phyloP scores from a whole-genome alignment of 2,329 filamentous ascomycete genomes.

The Dothideomycetes sp. region DNA sequence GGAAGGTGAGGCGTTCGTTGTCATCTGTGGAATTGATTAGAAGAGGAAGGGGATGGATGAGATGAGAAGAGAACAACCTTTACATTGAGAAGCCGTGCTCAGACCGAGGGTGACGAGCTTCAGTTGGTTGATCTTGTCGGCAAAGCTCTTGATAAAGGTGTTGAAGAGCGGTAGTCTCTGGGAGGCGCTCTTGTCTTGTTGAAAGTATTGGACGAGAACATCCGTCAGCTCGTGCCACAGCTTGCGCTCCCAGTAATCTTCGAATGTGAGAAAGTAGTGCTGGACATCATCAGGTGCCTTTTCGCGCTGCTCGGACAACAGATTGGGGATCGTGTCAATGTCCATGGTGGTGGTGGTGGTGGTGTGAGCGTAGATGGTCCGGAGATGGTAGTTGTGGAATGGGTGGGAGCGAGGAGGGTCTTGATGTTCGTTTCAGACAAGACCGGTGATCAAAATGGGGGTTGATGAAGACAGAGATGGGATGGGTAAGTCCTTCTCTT shows the following conservation, averaged over 20 bases:
- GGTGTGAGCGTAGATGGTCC: too few relatives aligned
- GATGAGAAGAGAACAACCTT: conserved; percentile 39
- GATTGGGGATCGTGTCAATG: conserved; percentile 78
- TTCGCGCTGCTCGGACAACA: conserved; percentile 83
- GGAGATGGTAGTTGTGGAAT: neutral
- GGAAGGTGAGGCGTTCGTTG: conserved; percentile 73
- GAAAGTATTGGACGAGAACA: conserved; percentile 78
- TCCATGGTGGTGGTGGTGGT: conserved; percentile 51
- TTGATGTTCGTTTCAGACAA: too few relatives aligned
- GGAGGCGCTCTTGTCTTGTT: conserved; percentile 63
- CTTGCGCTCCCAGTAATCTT: conserved; percentile 96
- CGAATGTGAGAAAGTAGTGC: conserved; percentile 78
- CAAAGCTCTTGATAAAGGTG: conserved; percentile 89
- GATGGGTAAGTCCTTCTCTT: too few relatives aligned
- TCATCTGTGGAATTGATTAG: conserved; percentile 52
- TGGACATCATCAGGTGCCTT: conserved; percentile 79
- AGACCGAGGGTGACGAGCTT: conserved; percentile 89
- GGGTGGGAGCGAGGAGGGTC: too few relatives aligned
- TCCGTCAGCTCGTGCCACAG: conserved; percentile 98
- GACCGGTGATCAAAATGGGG: too few relatives aligned
- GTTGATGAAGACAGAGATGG: too few relatives aligned
- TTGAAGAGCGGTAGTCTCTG: conserved; percentile 88
- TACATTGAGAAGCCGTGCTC: conserved; percentile 75
- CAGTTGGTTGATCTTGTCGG: conserved; percentile 97
- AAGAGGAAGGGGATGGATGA: neutral